A percentile compares a stretch with the other conserved stretches of the same genome.
phyloP scores from a whole-genome alignment of 2,329 filamentous ascomycete species.

The Thelonectria discophora region DNA sequence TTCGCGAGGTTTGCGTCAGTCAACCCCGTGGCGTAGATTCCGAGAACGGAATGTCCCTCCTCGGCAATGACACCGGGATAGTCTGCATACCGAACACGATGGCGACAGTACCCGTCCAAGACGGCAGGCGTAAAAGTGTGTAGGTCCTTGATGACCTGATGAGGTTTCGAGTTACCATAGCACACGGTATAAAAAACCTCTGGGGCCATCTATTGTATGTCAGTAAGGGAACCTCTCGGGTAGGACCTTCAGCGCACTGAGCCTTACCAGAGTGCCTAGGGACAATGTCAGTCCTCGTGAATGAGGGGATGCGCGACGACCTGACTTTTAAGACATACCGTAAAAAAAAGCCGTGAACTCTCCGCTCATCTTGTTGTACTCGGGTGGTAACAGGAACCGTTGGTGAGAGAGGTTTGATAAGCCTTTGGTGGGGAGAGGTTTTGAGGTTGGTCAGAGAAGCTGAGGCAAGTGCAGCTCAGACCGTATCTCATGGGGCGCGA shows the following conservation, averaged over 20 bases:
- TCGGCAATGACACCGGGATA: slow-evolving; percentile 81
- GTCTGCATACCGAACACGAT: slow-evolving; percentile 73
- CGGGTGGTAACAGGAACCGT: neutral
- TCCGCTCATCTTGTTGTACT: slow-evolving; percentile 50
- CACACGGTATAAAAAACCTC: slow-evolving; percentile 87
- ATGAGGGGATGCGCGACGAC: no score
- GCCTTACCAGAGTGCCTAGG: slow-evolving; percentile 28
- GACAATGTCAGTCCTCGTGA: slow-evolving; percentile 6
- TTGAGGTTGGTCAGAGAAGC: neutral
- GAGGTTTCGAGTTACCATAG: slow-evolving; percentile 64
- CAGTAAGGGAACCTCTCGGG: slow-evolving; percentile 5
- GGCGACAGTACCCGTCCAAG: slow-evolving; percentile 76
- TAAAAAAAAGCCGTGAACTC: slow-evolving; percentile 65
- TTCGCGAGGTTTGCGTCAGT: slow-evolving; percentile 78
- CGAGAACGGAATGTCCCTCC: slow-evolving; percentile 69
- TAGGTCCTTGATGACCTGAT: slow-evolving; percentile 62
- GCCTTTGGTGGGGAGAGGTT: neutral
- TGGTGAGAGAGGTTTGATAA: neutral
- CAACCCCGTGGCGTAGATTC: slow-evolving; percentile 79
- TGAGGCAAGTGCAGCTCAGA: neutral
- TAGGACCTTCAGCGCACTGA: neutral
- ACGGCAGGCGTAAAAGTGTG: slow-evolving; percentile 76
- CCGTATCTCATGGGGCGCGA: neutral
- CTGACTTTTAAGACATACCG: slow-evolving; percentile 49
- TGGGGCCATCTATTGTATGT: slow-evolving; percentile 74